Conservation (phyloP, 371 early-diverging fungal species). For the Mucor indicus region DNA sequence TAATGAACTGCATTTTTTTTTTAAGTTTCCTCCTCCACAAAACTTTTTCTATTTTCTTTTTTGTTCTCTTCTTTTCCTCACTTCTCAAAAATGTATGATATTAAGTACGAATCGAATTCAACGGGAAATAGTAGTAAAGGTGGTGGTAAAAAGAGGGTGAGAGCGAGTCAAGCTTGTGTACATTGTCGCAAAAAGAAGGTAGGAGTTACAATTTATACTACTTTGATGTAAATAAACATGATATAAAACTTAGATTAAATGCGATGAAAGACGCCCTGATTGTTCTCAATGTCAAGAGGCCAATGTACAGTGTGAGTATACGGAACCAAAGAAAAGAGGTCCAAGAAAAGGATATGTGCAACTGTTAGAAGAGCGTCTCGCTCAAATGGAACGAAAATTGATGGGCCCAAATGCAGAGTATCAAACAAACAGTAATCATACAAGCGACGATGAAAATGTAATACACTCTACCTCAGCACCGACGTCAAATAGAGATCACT, state of each 20-base stretch:
- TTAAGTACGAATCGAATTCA: conserved; percentile 1
- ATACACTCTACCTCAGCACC: conserved; percentile 8
- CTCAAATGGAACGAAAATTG: conserved; percentile 62
- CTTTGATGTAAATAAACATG: not conserved
- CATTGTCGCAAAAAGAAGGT: conserved; percentile 81
- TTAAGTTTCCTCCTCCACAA: not conserved
- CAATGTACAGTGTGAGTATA: conserved; percentile 65
- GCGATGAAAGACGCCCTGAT: conserved; percentile 73
- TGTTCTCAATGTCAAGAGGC: conserved; percentile 77
- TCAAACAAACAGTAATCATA: no score
- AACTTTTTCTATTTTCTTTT: not conserved
- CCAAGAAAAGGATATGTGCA: conserved; percentile 80
- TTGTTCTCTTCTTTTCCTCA: not conserved
- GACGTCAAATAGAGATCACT: not conserved
- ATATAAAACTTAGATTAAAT: conserved; percentile 50
- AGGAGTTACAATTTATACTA: conserved; percentile 7
- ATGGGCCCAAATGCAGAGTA: conserved; percentile 9
- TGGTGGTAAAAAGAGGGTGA: conserved; percentile 51
- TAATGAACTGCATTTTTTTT: no score
- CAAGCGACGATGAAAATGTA: conserved; percentile 4
- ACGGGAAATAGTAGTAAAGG: no score
- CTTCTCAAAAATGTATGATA: conserved; percentile 5
- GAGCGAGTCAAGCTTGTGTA: conserved; percentile 81
- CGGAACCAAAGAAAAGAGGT: conserved; percentile 70
- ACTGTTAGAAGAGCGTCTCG: conserved; percentile 65